Evolutionary conservation across 2,329 filamentous ascomycete genomes (phyloP).

Genomic region (Alternaria infectoria): DNA sequence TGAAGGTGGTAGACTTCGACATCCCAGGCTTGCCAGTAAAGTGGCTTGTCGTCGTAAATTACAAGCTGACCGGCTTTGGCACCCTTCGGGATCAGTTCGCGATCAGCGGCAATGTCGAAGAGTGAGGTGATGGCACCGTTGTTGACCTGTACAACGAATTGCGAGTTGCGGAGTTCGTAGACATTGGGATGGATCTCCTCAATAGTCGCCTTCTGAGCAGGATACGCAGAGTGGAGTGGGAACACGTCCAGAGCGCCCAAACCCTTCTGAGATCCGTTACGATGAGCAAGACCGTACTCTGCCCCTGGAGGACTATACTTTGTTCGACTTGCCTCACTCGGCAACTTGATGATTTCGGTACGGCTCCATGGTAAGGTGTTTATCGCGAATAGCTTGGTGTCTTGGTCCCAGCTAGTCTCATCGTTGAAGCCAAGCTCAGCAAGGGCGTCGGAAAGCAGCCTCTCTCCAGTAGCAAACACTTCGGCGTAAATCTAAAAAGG

Average conservation of each 20-base stretch:
- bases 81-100: constrained; percentile 76
- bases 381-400: constrained; percentile 65
- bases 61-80: constrained; percentile 89
- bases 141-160: constrained; percentile 75
- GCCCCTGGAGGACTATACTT: constrained; percentile 28
- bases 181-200: constrained; percentile 63
- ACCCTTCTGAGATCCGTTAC: constrained; percentile 33
- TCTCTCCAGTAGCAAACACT: constrained; percentile 78
- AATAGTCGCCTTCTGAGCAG: constrained; percentile 52
- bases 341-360: constrained; percentile 72
- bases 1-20: constrained; percentile 96
- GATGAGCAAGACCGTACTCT: constrained; percentile 51
- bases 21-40: constrained; percentile 98
- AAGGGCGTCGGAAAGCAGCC: constrained; percentile 73
- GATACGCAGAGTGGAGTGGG: constrained; percentile 32
- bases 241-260: constrained; percentile 51
- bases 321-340: constrained; percentile 42
- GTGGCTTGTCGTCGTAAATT: constrained; percentile 94
- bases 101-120: constrained; percentile 72
- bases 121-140: constrained; percentile 83
- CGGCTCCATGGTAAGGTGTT: constrained; percentile 91
- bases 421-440: constrained; percentile 68
- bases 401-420: constrained; percentile 48
- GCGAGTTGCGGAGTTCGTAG: constrained; percentile 80
- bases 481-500: constrained; percentile 70